Conservation (phyloP, 2,329 filamentous ascomycete species). For the Calonectria pteridis region DNA sequence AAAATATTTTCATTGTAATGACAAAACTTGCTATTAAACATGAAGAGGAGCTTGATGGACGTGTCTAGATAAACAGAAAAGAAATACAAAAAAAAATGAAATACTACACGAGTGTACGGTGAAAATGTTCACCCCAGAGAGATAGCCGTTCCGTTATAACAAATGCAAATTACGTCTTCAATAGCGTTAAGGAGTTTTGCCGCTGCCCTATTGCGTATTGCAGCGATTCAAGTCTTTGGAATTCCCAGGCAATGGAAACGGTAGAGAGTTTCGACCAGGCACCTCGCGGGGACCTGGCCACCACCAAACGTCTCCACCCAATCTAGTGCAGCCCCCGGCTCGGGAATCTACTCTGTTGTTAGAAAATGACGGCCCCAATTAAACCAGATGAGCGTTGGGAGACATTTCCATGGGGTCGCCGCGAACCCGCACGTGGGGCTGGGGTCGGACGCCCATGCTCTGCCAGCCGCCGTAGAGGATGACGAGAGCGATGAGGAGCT, state of each 20-base stretch:
- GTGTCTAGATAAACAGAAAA: neutral
- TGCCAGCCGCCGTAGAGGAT: slow-evolving; percentile 25
- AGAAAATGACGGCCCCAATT: neutral
- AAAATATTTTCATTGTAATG: neutral
- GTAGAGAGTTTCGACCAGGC: neutral
- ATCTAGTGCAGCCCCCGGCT: neutral
- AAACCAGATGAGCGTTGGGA: neutral
- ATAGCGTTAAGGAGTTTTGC: neutral
- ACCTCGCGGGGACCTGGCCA: neutral
- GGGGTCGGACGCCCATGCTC: neutral
- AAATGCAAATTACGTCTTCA: neutral
- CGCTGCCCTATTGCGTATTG: neutral
- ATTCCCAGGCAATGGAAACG: neutral
- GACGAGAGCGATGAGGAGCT: slow-evolving; percentile 11
- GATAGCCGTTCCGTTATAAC: neutral
- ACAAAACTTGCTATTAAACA: neutral
- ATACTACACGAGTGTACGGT: slow-evolving; percentile 4
- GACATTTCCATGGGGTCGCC: slow-evolving; percentile 6
- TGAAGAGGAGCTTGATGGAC: neutral
- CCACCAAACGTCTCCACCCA: neutral
- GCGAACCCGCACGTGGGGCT: slow-evolving; percentile 6
- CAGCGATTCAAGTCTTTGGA: neutral
- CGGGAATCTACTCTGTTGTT: neutral
- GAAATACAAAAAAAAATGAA: neutral
- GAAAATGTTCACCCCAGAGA: neutral